Evolutionary conservation across 2,329 filamentous ascomycete genomes (phyloP), one percentile per base, ranked within the genome.

Genomic region (Mycogone perniciosa): DNA sequence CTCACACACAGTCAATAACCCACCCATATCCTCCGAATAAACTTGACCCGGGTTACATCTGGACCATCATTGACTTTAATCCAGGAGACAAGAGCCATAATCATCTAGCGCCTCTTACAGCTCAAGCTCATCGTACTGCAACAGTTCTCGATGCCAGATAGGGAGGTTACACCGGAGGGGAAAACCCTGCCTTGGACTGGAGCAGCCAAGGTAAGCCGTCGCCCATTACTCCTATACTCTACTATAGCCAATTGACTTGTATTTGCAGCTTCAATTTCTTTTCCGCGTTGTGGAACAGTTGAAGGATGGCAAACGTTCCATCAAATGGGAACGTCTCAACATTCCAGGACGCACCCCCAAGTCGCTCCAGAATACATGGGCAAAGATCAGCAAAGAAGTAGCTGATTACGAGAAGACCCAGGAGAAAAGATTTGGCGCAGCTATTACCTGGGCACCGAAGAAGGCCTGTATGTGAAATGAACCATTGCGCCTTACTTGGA

Each of bases 341-440:
- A 69, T 73, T 61, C 64, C 66, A 0, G 67, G 65, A 0, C 67
- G 70, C 6, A 71, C 68, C 2, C 51, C 57, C 26, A 73, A 72
- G 53, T 67, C 67, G 2, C 54, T 73, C 0, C 60, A 67, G 54
- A 65, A 67, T 39, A 61, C 64, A 50, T 73, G 69, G 70, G 64
- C 63, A 1, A 63, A 59, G 8, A 62, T 72, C 26, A 62, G 64
- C 29, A 71, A 71, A 31, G 56, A 60, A 3, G 63, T 71, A 7
- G 57, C 33, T 39, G 45, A 56, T 1, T 42, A 49, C 13, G 51
- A 49, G 38, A 37, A 48, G 10, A 4, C 30, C 53, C 3, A 42
- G 43, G 42, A 41, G 20, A 44, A 9, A 4, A 13, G 10, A 2
- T 11, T 7, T n/a, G 27, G 26, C n/a, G 34, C 33, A 3, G 13